Conservation (phyloP, 805 yeast genomes). For the Nadsonia fulvescens region DNA sequence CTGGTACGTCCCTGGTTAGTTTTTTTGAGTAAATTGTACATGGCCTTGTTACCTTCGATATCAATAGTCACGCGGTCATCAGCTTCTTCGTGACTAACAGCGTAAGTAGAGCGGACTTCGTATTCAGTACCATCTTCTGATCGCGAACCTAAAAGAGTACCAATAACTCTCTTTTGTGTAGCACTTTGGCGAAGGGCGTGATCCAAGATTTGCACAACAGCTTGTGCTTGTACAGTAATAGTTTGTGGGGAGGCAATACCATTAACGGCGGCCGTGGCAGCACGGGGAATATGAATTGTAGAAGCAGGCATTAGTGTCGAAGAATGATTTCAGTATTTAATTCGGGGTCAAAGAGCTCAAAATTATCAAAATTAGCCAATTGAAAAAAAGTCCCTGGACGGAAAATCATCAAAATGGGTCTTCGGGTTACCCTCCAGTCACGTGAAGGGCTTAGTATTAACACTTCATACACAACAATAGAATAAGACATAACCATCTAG, state of each 20-base stretch:
- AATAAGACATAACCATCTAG: no score
- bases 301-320: no score
- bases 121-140: conserved; percentile 68
- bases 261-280: no score
- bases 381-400: no score
- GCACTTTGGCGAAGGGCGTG: conserved; percentile 41
- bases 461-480: no score
- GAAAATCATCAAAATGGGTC: no score
- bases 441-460: no score
- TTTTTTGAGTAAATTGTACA: conserved; percentile 54
- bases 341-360: no score
- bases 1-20: conserved; percentile 58
- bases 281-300: no score
- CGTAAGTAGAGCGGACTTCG: conserved; percentile 56
- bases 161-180: conserved; percentile 46
- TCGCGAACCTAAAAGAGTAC: conserved; percentile 65
- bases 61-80: conserved; percentile 64
- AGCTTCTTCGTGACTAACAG: conserved; percentile 63
- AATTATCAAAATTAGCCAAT: no score
- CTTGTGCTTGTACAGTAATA: conserved; percentile 47
- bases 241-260: conserved; percentile 23
- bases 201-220: conserved; percentile 60
- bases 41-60: conserved; percentile 53
- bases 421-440: no score
- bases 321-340: no score